Base-by-base conservation (phyloP, 441 rosid species). In the Lepidium campestre region DNA sequence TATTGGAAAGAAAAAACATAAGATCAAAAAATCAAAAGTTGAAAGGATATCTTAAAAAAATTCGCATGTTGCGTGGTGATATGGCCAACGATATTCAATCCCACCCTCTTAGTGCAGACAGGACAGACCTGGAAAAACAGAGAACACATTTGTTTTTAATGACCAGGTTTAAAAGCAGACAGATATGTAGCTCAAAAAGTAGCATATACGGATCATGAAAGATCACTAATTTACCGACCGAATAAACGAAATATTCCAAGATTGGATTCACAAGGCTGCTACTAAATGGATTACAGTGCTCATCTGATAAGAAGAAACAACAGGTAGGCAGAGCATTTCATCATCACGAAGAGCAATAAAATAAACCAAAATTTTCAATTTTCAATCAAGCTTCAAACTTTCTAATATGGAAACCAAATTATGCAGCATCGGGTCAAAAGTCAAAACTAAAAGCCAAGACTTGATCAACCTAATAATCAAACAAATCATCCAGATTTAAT, bases 1-100 rank as follows among this genome's bases (percentile, higher is more conserved):
- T 11, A 50, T 2, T 35, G 11, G 42, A 15, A 15, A 49, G 14
- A 19, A 13, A 9, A n/a, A 47, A 36, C 10, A 29, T 29, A 57
- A 20, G 7, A 48, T 46, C 22, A 50, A 65, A 3, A 41, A 34
- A 23, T 36, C 14, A 3, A 39, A 15, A 44, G 0, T 8, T 20
- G 10, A 73, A 79, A 78, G 98, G 98, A 92, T 92, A 88, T 88
- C 83, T 80, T 90, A 14, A 85, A 85, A 8, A 86, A 78, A 71
- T 70, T 92, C 12, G 89, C 86, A 66, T 86, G 98, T 36, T 90
- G 97, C 53, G 71, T 57, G 2, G 96, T 85, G 41, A 92, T 84
- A 60, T 90, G 98, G 73, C 85, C 78, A 47, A 90, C 89, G 49
- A 90, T 83, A 62, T 88, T 87, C 70, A 75, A 62, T 63, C 95